Evolutionary conservation across 345 rosid species (phyloP).

Genomic region (Durio zibethinus): DNA sequence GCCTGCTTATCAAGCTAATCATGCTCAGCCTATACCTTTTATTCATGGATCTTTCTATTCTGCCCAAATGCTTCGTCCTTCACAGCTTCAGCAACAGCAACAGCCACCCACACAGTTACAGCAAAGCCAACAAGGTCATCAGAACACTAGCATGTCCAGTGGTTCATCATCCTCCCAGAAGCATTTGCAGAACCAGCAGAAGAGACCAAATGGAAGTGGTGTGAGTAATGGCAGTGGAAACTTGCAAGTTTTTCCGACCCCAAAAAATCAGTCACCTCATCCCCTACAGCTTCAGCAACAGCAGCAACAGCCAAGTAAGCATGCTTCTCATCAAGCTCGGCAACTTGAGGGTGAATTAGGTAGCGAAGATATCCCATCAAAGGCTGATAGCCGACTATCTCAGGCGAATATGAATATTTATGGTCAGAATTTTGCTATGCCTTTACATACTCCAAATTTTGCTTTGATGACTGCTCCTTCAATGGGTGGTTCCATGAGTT

Average conservation of each 20-base stretch:
- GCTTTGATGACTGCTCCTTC: slow-evolving; percentile 60
- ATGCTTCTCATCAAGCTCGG: slow-evolving; percentile 54
- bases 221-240: slow-evolving; percentile 42
- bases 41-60: slow-evolving; percentile 84
- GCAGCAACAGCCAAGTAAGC: slow-evolving; percentile 58
- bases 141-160: slow-evolving; percentile 60
- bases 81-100: slow-evolving; percentile 70
- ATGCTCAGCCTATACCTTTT: slow-evolving; percentile 70
- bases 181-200: slow-evolving; percentile 77
- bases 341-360: slow-evolving; percentile 55
- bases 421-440: slow-evolving; percentile 64
- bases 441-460: slow-evolving; percentile 57
- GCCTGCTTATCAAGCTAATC: slow-evolving; percentile 66
- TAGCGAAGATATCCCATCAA: slow-evolving; percentile 75
- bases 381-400: slow-evolving; percentile 68
- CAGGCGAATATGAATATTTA: slow-evolving; percentile 51
- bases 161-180: slow-evolving; percentile 79
- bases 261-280: slow-evolving; percentile 55
- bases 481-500: slow-evolving; percentile 39
- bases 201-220: slow-evolving; percentile 43
- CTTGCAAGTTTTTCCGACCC: slow-evolving; percentile 63
- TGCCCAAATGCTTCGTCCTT: slow-evolving; percentile 78
- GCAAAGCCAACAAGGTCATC: slow-evolving; percentile 69
- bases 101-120: slow-evolving; percentile 39
- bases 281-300: slow-evolving; percentile 52